Conservation (phyloP, 306 rosid species). For the Arachis hypogaea region DNA sequence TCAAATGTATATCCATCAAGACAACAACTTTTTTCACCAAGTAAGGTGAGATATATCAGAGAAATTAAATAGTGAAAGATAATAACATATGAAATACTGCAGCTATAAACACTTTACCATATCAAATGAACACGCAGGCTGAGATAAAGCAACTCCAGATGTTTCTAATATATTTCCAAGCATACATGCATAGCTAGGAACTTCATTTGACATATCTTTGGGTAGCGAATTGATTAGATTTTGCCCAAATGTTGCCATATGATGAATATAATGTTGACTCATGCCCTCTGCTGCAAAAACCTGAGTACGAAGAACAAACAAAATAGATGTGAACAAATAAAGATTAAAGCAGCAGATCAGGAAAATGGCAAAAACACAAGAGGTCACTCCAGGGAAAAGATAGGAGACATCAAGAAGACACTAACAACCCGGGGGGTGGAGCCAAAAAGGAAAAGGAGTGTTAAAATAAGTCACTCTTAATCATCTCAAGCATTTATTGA, state of each 20-base stretch:
- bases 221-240: constrained; percentile 71
- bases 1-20: constrained; percentile 16
- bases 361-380: not conserved
- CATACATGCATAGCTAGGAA: constrained; percentile 93
- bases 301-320: constrained; percentile 47
- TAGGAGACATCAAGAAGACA: not conserved
- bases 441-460: not conserved
- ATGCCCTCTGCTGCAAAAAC: constrained; percentile 60
- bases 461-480: constrained; percentile 11
- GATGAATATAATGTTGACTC: constrained; percentile 76
- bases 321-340: constrained; percentile 7
- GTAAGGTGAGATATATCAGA: constrained; percentile 1
- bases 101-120: constrained; percentile 62
- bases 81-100: constrained; percentile 31
- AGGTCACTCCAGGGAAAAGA: constrained; percentile 12
- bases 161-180: constrained; percentile 91
- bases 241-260: constrained; percentile 73
- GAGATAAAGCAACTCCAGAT: constrained; percentile 76
- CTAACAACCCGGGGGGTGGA: too few species aligned
- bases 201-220: constrained; percentile 66
- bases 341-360: constrained; percentile 22
- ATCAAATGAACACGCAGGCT: constrained; percentile 77
- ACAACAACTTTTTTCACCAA: constrained; percentile 18
- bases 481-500: not conserved
- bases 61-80: constrained; percentile 22